Evolutionary conservation across 768 basidiomycete genomes (phyloP), one percentile per base, ranked within the genome.

Genomic region (Hysterangium stoloniferum): DNA sequence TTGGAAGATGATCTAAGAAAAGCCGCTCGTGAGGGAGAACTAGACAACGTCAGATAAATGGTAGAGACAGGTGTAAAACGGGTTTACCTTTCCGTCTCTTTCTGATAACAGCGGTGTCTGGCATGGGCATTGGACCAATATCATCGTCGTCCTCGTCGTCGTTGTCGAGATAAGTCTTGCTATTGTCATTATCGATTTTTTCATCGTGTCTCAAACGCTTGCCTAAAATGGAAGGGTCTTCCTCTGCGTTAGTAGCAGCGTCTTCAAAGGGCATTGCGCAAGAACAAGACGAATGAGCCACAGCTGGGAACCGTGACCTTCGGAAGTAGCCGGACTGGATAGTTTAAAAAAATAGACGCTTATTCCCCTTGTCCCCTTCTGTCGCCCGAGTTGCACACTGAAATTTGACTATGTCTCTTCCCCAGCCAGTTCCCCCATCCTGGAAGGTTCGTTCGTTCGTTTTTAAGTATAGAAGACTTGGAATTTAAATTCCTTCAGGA

Each of bases 401-500:
- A 22, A 41, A 13, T 12, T 12, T 13, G 9, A 25, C 19, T n/a
- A 92, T 91, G 89, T 87, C 89, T 66, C 77, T 91, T 61, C 89
- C 93, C 67, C 93, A 95, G 64, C 90, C 93, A 56, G 93, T 96
- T 61, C 93, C 92, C 67, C 93, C 92, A 52, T 92, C 89, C 64
- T 96, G 92, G 92, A 94, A 94, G 82, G 92, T 85, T 58, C 31
- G 69, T 66, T 41, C 22, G 13, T 17, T 24, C 7, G 6, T 36
- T 4, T n/a, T 22, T 25, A 9, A 33, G 20, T 25, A 36, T 55
- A 22, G 32, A 52, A n/a, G 20, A n/a, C 46, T 50, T 19, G 15
- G 12, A 9, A 32, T 15, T 43, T 11, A 6, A 28, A n/a, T 17
- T 13, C 32, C 32, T 57, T 25, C 59, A 92, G 89, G 89, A 92